Percentiles rank a stretch among this genome's conserved stretches.
phyloP scores from a whole-genome alignment of 139 green algal species.

The Pleodorina starrii region DNA sequence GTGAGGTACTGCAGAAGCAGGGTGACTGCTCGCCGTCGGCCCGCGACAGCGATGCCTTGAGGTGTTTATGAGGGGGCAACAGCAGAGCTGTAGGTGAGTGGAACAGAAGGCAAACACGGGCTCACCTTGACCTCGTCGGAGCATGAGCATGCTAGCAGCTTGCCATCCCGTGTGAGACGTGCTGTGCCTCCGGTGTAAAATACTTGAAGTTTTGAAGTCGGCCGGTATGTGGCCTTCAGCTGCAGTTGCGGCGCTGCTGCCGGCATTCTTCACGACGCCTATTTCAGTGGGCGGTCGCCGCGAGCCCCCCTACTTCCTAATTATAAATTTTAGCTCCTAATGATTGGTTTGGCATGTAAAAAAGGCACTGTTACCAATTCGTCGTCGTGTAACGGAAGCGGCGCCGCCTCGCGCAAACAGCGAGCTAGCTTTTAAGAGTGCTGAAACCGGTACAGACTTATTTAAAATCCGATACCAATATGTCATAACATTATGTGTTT shows the following conservation, averaged over 20 bases:
- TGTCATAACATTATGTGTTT: too few species aligned
- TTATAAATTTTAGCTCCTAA: background rate
- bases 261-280: background rate
- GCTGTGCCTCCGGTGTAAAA: conserved; percentile 93
- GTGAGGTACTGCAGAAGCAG: too few species aligned
- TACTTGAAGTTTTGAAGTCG: conserved; percentile 79
- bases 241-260: conserved; percentile 35
- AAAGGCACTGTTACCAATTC: too few species aligned
- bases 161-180: conserved; percentile 73
- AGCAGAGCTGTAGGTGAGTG: too few species aligned
- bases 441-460: too few species aligned
- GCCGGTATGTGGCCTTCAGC: conserved; percentile 82
- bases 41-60: too few species aligned
- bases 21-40: too few species aligned
- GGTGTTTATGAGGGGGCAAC: too few species aligned
- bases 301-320: background rate
- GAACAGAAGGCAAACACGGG: too few species aligned
- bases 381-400: conserved; percentile 38
- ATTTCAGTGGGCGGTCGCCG: background rate
- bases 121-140: conserved; percentile 91
- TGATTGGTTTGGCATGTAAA: too few species aligned
- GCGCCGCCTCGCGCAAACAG: background rate
- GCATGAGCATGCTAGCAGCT: conserved; percentile 84
- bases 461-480: too few species aligned
- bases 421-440: background rate